Evolutionary conservation across 2,329 filamentous ascomycete genomes (phyloP), one percentile per base, ranked within the genome.

Genomic region (Pyrenophora teres): DNA sequence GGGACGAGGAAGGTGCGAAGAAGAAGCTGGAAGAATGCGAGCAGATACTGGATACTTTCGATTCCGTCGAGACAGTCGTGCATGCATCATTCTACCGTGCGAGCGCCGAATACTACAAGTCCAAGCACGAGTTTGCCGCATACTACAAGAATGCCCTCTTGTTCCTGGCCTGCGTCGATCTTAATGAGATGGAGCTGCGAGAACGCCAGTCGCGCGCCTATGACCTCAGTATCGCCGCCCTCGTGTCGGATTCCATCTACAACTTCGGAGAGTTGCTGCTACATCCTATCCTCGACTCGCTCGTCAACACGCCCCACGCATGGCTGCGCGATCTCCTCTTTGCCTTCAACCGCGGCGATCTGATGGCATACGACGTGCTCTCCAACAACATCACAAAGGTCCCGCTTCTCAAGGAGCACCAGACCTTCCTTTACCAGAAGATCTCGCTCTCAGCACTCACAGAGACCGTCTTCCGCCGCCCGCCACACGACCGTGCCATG

Each of bases 201-300:
- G 92, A 99, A 74, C 88, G 90, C 66, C 87, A 87, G 73, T 83
- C 83, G 53, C 87, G 93, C 65, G 94, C 94, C 38, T 96, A 96
- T 77, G 92, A 97, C 74, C 87, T 99, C 57, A 89, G 89, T 69
- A 87, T 97, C 46, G 92, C 94, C 23, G 94, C 94, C 8, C 83
- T 99, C 7, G 89, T 97, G 33, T 97, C 92, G 43, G 90, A 93
- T 69, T 90, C 86, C 67, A 99, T 97, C 78, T 97, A 99, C 85
- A 99, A 99, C 81, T 99, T 99, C 67, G 94, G 94, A 74, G 94
- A 99, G 80, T 87, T 99, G n/a, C 85, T 99, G 27, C 84, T 99
- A 63, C 94, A 99, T 74, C 94, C 94, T 3, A 96, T 99, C 70
- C 87, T 99, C 58, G 90, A 96, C 70, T 87, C 89, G 16, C 84